Base-by-base conservation (phyloP, 768 basidiomycete genomes). In the Mycena alexandri region DNA sequence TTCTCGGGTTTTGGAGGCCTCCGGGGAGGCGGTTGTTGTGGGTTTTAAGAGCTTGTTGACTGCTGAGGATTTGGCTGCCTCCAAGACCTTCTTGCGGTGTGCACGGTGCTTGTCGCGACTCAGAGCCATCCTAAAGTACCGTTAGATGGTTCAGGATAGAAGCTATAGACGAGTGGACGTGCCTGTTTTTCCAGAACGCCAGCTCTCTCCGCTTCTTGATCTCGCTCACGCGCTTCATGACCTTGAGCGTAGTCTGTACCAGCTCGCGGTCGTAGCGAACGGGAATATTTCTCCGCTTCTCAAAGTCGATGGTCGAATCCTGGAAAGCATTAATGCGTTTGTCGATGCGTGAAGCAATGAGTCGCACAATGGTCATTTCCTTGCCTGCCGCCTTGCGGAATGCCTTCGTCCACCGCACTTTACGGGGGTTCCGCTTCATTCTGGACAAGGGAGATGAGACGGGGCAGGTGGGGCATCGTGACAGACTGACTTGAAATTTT, bases 391-490 rank as follows among this genome's bases (percentile, higher is more conserved):
- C 96, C 80, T 95, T 97, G 71, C 98, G 89, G 87, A 99, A 99
- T 22, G 98, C 98, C 80, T 99, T 99, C 50, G 98, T 99, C 98
- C 98, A 99, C 73, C 94, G 86, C 42, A 99, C 96, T 81, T 99
- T 99, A 67, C 98, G 91, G 50, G 98, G 98, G 82, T 99, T 99
- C 43, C 98, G 93, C 84, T 99, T 99, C 98, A 99, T 98, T 81
- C 95, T 96, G 72, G 6, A 47, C 54, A 61, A 34, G 10, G 25
- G 48, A 61, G 21, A 59, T 57, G 3, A 65, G 63, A 62, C 16
- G 17, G 57, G 36, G 46, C 6, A 55, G 29, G 53, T 65, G 36
- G 24, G 10, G 21, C 4, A 19, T 13, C 52, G 14, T 29, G 43
- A 29, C 11, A 14, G 47, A 77, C 87, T 71, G 74, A 95, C 95